Evolutionary conservation across 2,329 filamentous ascomycete species (phyloP), one percentile per base, ranked within the genome.

Genomic region (Cercospora sp.): DNA sequence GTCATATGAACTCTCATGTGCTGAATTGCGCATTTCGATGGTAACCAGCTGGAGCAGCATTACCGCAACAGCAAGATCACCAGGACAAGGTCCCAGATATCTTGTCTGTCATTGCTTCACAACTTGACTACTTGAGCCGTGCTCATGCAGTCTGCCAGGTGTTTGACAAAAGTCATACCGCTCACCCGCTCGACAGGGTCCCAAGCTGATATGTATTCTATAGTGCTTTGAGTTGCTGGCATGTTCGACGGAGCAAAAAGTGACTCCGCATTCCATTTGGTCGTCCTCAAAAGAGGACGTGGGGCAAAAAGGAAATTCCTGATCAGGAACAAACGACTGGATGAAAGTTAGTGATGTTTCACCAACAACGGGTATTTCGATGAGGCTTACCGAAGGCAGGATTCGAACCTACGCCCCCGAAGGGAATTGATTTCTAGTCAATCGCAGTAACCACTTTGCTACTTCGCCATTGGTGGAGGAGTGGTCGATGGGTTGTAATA

Each of bases 381-480:
- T 40, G 13, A 40, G 12, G 13, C 37, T 40, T n/a, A 40, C 37
- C 63, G 66, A 53, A 61, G 69, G 69, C 69, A 68, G 69, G 68
- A 71, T 65, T 72, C 68, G 74, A 76, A 76, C 74, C 66, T 73
- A 66, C 69, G 74, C 74, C 69, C 66, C 73, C 75, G 73, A 76
- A 76, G 74, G 72, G 72, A 77, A 76, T 73, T 74, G 75, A 75
- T 77, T 77, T 76, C 74, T 74, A 76, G 74, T 76, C 75, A 75
- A 74, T 76, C 74, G 75, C 74, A 73, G 66, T 76, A 71, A 71
- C 69, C 69, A 70, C 73, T 75, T 73, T 70, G 72, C 73, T 73
- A 75, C 71, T 69, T 68, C 73, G 73, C 74, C 74, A 26, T 57
- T 51, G n/a, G 32, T 26, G 18, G 60, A 43, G 5, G 2, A 6